These are phyloP conservation scores for Protoeuglena noctilucae DNA, from an alignment of 139 green algal genomes.

Conservation along the genomic window DNA sequence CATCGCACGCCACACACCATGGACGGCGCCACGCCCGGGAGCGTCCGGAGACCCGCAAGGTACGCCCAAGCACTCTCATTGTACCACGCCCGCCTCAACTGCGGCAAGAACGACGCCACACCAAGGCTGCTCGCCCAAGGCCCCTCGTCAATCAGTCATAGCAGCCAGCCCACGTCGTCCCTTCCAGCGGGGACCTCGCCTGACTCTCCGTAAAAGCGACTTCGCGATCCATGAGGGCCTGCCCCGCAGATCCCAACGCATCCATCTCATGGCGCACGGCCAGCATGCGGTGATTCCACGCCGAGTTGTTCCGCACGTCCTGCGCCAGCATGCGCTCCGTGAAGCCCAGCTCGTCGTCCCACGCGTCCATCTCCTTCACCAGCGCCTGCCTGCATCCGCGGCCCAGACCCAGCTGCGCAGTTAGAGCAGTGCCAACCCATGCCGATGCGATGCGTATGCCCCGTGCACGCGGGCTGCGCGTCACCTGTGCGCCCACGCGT, in stretches of 20 bases:
- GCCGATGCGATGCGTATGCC: too few relatives aligned
- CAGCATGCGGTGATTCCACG: neutral
- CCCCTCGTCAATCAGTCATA: too few relatives aligned
- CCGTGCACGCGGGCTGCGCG: too few relatives aligned
- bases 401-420: neutral
- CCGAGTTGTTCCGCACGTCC: constrained; percentile 4
- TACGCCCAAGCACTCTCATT: neutral
- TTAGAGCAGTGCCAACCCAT: neutral
- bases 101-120: too few relatives aligned
- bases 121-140: too few relatives aligned
- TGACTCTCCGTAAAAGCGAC: neutral
- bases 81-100: neutral
- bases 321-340: neutral
- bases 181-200: too few relatives aligned
- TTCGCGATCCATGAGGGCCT: neutral
- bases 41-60: neutral
- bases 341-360: neutral
- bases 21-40: neutral
- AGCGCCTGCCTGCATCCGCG: neutral
- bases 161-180: too few relatives aligned
- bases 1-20: too few relatives aligned
- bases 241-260: neutral
- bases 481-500: constrained; percentile 23
- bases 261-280: neutral
- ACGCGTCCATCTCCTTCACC: too few relatives aligned